Percentiles rank a stretch among this genome's conserved stretches.
Conservation (phyloP, 495 filamentous ascomycete species). For the Neurospora terricola region DNA sequence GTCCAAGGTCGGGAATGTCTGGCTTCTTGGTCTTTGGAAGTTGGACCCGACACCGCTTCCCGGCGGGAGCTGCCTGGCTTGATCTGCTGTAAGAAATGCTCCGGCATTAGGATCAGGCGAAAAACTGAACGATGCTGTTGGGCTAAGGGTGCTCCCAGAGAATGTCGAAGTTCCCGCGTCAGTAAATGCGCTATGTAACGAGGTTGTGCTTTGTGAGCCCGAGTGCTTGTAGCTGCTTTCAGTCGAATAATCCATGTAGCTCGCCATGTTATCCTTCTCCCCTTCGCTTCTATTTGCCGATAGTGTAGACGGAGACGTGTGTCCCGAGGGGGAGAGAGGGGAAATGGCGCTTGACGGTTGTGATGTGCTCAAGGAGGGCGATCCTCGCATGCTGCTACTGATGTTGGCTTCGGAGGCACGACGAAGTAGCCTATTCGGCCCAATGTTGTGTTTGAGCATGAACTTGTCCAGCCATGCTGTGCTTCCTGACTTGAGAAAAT, state of each 20-base stretch:
- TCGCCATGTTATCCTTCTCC: constrained; percentile 35
- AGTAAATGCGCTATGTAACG: constrained; percentile 46
- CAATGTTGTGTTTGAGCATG: constrained; percentile 81
- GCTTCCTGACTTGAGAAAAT: constrained; percentile 64
- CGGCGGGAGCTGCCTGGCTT: constrained; percentile 48
- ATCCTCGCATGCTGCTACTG: constrained; percentile 46
- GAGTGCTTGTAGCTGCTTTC: constrained; percentile 45
- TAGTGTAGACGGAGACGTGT: constrained; percentile 54
- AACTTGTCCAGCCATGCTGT: constrained; percentile 90
- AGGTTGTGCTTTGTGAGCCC: constrained; percentile 45
- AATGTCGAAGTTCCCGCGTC: constrained; percentile 57
- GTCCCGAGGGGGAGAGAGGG: constrained; percentile 56
- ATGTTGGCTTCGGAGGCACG: constrained; percentile 63
- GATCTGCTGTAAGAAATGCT: constrained; percentile 58
- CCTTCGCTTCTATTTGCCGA: constrained; percentile 62
- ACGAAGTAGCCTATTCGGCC: constrained; percentile 49
- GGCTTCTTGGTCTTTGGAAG: constrained; percentile 73
- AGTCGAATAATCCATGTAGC: constrained; percentile 40
- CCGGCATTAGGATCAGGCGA: constrained; percentile 63
- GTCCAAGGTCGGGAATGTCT: constrained; percentile 79
- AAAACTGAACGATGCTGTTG: constrained; percentile 74
- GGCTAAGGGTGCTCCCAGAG: constrained; percentile 68
- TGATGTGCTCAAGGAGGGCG: constrained; percentile 43
- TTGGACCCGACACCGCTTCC: constrained; percentile 31
- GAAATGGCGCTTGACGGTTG: constrained; percentile 66